phyloP scores from a whole-genome alignment of 148 eudicot genomes.

The Diospyros lotus region DNA sequence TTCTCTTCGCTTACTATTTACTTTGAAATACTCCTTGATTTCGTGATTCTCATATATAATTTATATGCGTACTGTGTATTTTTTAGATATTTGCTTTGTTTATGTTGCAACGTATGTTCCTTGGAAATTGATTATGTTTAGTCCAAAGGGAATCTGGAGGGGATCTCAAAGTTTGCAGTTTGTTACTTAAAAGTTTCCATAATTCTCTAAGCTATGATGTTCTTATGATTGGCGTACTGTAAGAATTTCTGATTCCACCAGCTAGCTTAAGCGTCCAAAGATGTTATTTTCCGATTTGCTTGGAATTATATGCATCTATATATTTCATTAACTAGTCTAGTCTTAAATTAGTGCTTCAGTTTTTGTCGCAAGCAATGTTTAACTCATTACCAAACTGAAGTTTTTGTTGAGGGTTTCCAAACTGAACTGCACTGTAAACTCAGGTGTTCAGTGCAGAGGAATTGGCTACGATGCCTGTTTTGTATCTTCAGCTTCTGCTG shows the following conservation, averaged over 20 bases:
- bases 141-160: too few species aligned
- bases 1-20: not conserved
- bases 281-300: not conserved
- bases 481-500: too few species aligned
- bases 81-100: not conserved
- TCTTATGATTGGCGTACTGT: too few species aligned
- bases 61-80: not conserved
- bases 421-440: too few species aligned
- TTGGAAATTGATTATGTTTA: not conserved
- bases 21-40: not conserved
- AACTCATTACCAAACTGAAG: not conserved
- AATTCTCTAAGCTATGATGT: not conserved
- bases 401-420: too few species aligned
- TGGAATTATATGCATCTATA: too few species aligned
- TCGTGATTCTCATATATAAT: not conserved
- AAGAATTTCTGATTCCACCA: not conserved
- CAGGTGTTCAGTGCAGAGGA: too few species aligned
- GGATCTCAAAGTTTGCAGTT: not conserved
- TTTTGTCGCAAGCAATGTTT: not conserved
- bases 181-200: not conserved
- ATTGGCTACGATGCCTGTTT: too few species aligned
- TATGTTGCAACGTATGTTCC: not conserved
- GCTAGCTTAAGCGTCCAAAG: not conserved
- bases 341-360: not conserved
- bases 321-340: too few species aligned